Base-by-base conservation (phyloP, 2,329 filamentous ascomycete species). In the Fusarium sp. region DNA sequence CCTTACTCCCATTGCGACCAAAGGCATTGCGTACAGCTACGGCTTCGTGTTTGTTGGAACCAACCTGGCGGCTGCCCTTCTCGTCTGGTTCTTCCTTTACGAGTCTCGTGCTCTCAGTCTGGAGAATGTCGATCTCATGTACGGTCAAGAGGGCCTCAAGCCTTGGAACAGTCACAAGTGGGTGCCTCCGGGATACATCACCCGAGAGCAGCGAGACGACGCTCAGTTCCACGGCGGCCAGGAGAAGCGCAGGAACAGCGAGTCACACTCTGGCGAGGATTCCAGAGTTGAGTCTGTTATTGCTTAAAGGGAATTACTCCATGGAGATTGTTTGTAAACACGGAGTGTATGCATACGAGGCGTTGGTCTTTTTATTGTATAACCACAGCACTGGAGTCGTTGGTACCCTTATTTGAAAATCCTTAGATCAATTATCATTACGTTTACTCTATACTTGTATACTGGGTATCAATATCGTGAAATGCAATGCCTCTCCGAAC, bases 101-200 rank as follows among this genome's bases (percentile, higher is more conserved):
- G 90, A 93, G 76, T 88, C 86, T 18, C 85, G 87, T 65, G 86
- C 85, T 42, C 84, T 91, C 12, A 88, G 87, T 14, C 83, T 93
- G n/a, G 91, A 93, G 80, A 88, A 92, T 71, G 88, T 93, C 61
- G 90, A 93, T 77, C 85, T 87, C 55, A 91, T 91, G 88, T 93
- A 93, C 77, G 84, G 90, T 49, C 80, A 89, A 22, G 79, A 71
- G 4, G 68, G 82, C 44, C 83, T 91, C n/a, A 87, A 86, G 77
- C 85, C 90, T 5, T 90, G 88, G 86, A 85, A 84, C 76, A 89
- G 87, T 73, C 77, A 80, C 64, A 81, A 83, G 67, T 91, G 86
- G 86, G 78, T 80, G 37, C 83, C 83, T 16, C 80, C 79, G 1
- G 82, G 82, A n/a, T 84, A 83, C 65, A 72, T 79, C 65, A 83